Evolutionary conservation across 164 flowering plant genomes (phyloP).

Genomic region (Hamamelis virginiana): DNA sequence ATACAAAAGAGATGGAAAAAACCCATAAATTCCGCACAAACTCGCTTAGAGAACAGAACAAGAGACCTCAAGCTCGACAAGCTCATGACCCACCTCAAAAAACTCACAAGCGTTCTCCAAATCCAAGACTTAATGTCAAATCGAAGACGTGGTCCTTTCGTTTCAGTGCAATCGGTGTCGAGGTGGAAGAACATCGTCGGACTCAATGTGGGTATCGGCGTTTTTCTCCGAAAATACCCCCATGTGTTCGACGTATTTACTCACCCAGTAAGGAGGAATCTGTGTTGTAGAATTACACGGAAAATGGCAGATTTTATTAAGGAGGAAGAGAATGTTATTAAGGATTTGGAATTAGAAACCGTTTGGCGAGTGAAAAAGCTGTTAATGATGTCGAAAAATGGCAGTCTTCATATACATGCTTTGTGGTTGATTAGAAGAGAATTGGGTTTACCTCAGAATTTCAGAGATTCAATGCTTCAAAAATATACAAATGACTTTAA

Average conservation of each 20-base stretch:
- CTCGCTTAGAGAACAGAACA: slow-evolving; percentile 72
- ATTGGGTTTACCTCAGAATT: slow-evolving; percentile 77
- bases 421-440: slow-evolving; percentile 68
- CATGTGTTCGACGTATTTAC: slow-evolving; percentile 69
- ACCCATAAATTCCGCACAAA: slow-evolving; percentile 65
- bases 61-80: slow-evolving; percentile 65
- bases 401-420: slow-evolving; percentile 66
- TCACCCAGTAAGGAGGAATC: slow-evolving; percentile 56
- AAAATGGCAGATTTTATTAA: slow-evolving; percentile 47
- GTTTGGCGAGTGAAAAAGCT: slow-evolving; percentile 63
- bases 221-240: slow-evolving; percentile 65
- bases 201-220: slow-evolving; percentile 43
- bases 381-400: slow-evolving; percentile 63
- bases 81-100: slow-evolving; percentile 37
- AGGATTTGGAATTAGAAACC: slow-evolving; percentile 36
- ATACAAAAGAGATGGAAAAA: slow-evolving; percentile 77
- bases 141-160: slow-evolving; percentile 49
- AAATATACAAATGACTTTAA: slow-evolving; percentile 55
- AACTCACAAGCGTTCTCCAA: slow-evolving; percentile 46
- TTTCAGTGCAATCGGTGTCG: slow-evolving; percentile 69
- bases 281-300: slow-evolving; percentile 53
- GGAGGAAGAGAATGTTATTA: slow-evolving; percentile 49
- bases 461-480: slow-evolving; percentile 54
- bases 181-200: slow-evolving; percentile 66
- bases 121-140: slow-evolving; percentile 47